Evolutionary conservation across 1,284 basidiomycete genomes (phyloP), one percentile per base, ranked within the genome.

Genomic region (Hortiboletus rubellus): DNA sequence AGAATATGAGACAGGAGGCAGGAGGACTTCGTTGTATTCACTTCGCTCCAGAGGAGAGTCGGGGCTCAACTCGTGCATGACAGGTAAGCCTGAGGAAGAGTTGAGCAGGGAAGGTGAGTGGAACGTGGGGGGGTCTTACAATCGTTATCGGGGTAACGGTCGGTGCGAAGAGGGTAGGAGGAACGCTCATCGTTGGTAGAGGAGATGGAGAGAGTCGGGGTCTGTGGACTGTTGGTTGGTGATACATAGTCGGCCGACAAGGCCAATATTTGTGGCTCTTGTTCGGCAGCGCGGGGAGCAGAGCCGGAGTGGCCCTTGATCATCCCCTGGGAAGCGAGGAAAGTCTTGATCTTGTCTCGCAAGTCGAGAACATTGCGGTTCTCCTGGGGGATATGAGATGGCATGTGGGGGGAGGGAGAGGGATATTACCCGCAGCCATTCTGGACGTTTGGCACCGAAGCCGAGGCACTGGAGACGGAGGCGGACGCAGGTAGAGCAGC

Each of bases 381-480:
- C 70, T 90, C 87, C 89, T 90, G 63, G 24, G 57, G 5, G 45
- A 33, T 37, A 50, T 61, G 66, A 67, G 64, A 53, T 3, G 52
- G 12, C 1, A 2, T 7, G 59, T 45, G 48, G 45, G 52, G 24
- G 42, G 52, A 11, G 24, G 57, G 50, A 17, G 18, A 70, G 31
- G 37, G 33, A 10, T 11, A 82, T 60, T 69, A 92, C 89, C 72
- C 87, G 82, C 66, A 92, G 77, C 89, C 89, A 92, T n/a, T 91
- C 87, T 12, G 90, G 90, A 50, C 91, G 84, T 66, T 92, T 92
- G 22, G 83, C 82, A 45, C 89, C 89, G 69, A 90, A 94, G 27
- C 91, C 91, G 45, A 94, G 82, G 63, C 91, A 94, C 61, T 94
- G 86, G n/a, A 94, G 80, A 34, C 85, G 81, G 31, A 94, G 83